Evolutionary conservation across 2,329 filamentous ascomycete genomes (phyloP), one percentile per base, ranked within the genome.

Genomic region (Fusarium sp.): DNA sequence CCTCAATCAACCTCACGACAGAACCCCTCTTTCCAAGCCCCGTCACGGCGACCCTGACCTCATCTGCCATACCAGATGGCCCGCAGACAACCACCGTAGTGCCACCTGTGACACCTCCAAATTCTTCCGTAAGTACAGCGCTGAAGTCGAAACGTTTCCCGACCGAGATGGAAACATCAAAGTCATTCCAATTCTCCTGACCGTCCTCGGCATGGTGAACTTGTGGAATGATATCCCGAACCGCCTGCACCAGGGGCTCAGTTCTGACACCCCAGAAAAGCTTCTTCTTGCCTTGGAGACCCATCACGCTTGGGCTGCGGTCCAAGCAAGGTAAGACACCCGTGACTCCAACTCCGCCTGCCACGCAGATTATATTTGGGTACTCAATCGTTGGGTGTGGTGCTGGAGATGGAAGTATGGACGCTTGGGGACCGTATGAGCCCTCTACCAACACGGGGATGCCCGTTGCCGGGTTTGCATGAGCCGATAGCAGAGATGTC

Each of bases 41-140:
- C 4, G 56, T 13, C 5, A 67, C 32, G 23, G n/a, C 23, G 5
- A 48, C 6, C 6, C 64, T 48, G 1, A 62, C 64, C 23, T 67
- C 48, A n/a, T 69, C 67, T 3, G 54, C 35, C 66, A 68, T 56
- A 3, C 63, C 66, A 4, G 54, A 5, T 34, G 63, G 63, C 4
- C 64, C 56, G 14, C 48, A 63, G 18, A 67, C 64, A 32, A 48
- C 57, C 18, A 69, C 67, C 13, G 23, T 69, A 0, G 57, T 62
- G 6, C 67, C 67, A 11, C 58, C 39, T 16, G 27, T 23, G 16
- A 48, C 41, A 11, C 41, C 11, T 9, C 27, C 23, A 48, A 48
- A 27, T 25, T 48, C 57, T 20, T 61, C 41, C 6, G 10, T 18
- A 30, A 35, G 41, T 8, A 50, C 41, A 14, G 30, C 41, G 10